Evolutionary conservation across 2,329 filamentous ascomycete genomes (phyloP), one percentile per base, ranked within the genome.

Genomic region (Sarocladium kiliense): DNA sequence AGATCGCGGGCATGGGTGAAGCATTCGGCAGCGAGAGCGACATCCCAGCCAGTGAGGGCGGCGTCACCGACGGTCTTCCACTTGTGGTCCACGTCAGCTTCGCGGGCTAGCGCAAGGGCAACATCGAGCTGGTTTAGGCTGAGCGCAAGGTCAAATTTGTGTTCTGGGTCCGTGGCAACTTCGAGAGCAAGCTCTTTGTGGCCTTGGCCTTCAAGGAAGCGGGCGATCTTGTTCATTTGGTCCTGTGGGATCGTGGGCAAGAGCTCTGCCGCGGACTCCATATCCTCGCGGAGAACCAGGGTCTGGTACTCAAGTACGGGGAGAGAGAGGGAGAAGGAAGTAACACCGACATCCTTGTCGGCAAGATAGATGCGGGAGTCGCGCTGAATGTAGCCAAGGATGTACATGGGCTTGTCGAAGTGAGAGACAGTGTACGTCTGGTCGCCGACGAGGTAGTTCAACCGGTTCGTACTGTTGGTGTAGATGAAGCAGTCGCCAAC

Each of bases 401-500:
- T 82, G 72, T 97, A 99, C 86, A 95, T 91, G 25, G 91, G 85
- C 68, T 92, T 87, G 72, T 99, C 94, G 66, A 97, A 97, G 74
- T 97, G 93, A 12, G 92, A 94, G 61, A 99, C 89, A 3, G 93
- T 97, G 78, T 97, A 97, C 14, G 91, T 96, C 75, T 97, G 92
- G 73, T 97, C 94, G 61, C 94, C 94, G 14, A 99, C 93, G 21
- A 99, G 84, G 75, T 97, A 97, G 78, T 97, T 97, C 58, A 99
- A 79, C 59, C 94, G 89, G 78, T 97, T 97, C 10, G 92, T 96
- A 70, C 82, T 89, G 79, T 96, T 97, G 55, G 94, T 97, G 80
- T 97, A 99, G 70, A 97, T 92, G 79, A 99, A 96, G 77, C 93
- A 96, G 75, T 99, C 94, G 59, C 94, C 94, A 56, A 99, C 89